Evolutionary conservation across 1,284 basidiomycete genomes (phyloP).

Genomic region (Cryptococcus amylolentus): DNA sequence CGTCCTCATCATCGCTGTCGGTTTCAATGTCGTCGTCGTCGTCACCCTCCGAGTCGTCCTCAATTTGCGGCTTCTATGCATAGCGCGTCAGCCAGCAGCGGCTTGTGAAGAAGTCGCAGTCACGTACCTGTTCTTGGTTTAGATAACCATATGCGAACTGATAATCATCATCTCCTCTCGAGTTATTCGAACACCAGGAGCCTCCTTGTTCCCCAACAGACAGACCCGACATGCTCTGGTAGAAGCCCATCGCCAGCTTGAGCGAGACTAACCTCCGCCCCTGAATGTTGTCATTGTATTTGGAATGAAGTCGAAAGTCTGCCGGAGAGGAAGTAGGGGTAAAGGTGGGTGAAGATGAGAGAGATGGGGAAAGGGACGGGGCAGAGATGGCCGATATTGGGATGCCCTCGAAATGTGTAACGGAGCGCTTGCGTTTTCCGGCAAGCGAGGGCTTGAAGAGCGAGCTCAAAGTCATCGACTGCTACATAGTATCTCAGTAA

Average conservation of each 20-base stretch:
- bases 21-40: constrained; percentile 2
- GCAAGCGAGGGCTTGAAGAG: background rate
- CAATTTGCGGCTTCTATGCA: background rate
- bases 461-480: background rate
- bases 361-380: background rate
- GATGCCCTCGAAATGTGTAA: constrained; percentile 11
- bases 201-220: background rate
- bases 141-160: background rate
- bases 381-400: constrained; percentile 6
- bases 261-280: background rate
- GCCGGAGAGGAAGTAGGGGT: no score
- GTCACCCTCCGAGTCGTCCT: background rate
- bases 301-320: no score
- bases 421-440: constrained; percentile 15
- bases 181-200: constrained; percentile 1
- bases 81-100: background rate
- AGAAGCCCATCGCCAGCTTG: constrained; percentile 5
- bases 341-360: constrained; percentile 1
- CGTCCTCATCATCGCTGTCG: constrained; percentile 11
- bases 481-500: no score
- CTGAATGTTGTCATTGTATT: no score
- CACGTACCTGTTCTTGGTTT: background rate
- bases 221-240: background rate
- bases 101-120: no score
- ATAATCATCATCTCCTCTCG: background rate